Conservation (phyloP, 495 filamentous ascomycete species). For the Tuber melanosporum region DNA sequence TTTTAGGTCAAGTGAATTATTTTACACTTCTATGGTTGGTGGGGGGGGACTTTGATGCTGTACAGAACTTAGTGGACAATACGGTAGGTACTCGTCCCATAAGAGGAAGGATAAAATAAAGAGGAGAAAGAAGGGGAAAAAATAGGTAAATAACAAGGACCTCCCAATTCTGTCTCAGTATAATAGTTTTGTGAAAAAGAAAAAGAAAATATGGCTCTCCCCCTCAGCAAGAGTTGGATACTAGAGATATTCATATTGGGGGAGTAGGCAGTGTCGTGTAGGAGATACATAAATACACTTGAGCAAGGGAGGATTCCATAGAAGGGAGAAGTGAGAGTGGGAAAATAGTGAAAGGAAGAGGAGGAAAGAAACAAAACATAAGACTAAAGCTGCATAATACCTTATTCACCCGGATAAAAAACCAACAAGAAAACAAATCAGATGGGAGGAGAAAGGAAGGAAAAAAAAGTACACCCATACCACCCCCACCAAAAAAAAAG, state of each 20-base stretch:
- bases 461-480: constrained; percentile 30
- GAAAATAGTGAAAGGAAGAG: constrained; percentile 20
- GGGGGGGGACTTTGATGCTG: constrained; percentile 2
- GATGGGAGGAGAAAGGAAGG: not conserved
- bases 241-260: not conserved
- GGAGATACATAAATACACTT: not conserved
- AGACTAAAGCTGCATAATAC: constrained; percentile 26
- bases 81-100: not conserved
- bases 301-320: not conserved
- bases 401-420: constrained; percentile 5
- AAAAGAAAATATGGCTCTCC: not conserved
- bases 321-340: constrained; percentile 14
- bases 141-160: not conserved
- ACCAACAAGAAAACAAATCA: constrained; percentile 19
- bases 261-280: not conserved
- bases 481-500: constrained; percentile 14
- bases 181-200: not conserved
- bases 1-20: constrained; percentile 15
- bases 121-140: not conserved
- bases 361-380: constrained; percentile 10
- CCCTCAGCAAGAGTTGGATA: not conserved
- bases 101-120: not conserved
- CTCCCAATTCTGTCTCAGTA: not conserved
- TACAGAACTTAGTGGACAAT: not conserved
- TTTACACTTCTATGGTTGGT: constrained; percentile 15